A percentile compares a stretch with the other conserved stretches of the same genome.
phyloP scores from a whole-genome alignment of 371 early-diverging fungal species.

The Rhizopus arrhizus region DNA sequence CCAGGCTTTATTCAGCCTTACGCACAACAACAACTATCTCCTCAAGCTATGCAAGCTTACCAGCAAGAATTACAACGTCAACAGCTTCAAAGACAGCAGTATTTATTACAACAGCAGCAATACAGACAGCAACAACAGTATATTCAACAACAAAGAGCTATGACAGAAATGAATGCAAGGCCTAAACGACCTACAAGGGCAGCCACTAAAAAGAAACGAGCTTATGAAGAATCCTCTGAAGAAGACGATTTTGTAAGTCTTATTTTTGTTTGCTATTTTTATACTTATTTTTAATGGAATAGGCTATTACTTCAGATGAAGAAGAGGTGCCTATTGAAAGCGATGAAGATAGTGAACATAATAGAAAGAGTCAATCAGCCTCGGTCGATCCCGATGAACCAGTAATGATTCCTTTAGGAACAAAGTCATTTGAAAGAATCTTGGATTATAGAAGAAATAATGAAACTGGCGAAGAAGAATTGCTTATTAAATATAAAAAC shows the following conservation, averaged over 20 bases:
- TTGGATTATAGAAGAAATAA: constrained; percentile 60
- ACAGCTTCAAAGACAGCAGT: constrained; percentile 22
- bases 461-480: constrained; percentile 43
- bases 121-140: constrained; percentile 36
- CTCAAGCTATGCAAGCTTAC: constrained; percentile 6
- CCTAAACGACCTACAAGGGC: constrained; percentile 41
- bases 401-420: constrained; percentile 75
- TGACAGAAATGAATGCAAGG: constrained; percentile 22
- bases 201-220: constrained; percentile 40
- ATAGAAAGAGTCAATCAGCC: constrained; percentile 13
- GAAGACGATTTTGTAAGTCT: constrained; percentile 41
- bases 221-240: constrained; percentile 49
- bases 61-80: constrained; percentile 22
- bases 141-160: constrained; percentile 2
- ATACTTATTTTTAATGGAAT: neutral
- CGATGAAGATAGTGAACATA: constrained; percentile 34
- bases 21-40: constrained; percentile 5
- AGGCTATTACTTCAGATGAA: constrained; percentile 22
- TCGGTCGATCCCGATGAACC: constrained; percentile 46
- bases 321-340: constrained; percentile 30
- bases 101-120: constrained; percentile 19
- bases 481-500: constrained; percentile 62
- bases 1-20: neutral
- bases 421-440: constrained; percentile 71
- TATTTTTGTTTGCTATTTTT: neutral